Conservation (phyloP, 345 rosid genomes). For the Citrus maxima region DNA sequence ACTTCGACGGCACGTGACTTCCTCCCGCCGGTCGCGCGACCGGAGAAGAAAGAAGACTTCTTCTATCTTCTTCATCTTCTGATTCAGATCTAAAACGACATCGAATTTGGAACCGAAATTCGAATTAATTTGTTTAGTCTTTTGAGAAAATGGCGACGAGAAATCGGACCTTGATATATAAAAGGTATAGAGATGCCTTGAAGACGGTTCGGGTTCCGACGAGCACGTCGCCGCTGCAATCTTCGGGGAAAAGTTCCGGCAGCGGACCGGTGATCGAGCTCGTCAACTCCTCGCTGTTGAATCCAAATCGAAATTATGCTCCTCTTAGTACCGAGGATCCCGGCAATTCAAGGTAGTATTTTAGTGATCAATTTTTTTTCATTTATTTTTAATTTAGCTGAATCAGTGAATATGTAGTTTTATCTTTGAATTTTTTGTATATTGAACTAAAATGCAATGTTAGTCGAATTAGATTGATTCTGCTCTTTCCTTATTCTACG, state of each 20-base stretch:
- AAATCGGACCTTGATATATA: slow-evolving; percentile 66
- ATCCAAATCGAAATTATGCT: slow-evolving; percentile 61
- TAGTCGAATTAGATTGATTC: background rate
- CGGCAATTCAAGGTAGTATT: slow-evolving; percentile 63
- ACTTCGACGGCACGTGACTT: slow-evolving; percentile 16
- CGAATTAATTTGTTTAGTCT: background rate
- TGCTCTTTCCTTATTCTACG: background rate
- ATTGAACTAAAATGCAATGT: background rate
- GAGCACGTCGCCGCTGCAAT: slow-evolving; percentile 30
- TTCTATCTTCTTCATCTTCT: background rate
- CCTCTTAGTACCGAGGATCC: slow-evolving; percentile 93
- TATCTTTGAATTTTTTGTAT: background rate
- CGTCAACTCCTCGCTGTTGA: slow-evolving; percentile 75
- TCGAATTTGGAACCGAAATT: slow-evolving; percentile 12
- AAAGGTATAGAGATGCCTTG: slow-evolving; percentile 81
- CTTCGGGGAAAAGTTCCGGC: slow-evolving; percentile 27
- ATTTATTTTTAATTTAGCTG: background rate
- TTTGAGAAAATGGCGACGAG: slow-evolving; percentile 71
- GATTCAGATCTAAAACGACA: slow-evolving; percentile 31
- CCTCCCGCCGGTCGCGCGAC: slow-evolving; percentile 16
- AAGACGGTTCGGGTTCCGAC: slow-evolving; percentile 78
- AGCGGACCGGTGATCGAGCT: slow-evolving; percentile 81
- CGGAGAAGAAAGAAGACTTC: background rate
- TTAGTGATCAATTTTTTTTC: background rate
- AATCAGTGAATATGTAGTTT: background rate